A percentile compares a stretch with the other conserved stretches of the same genome.
Conservation (phyloP, 768 basidiomycete genomes). For the Pleurotus cornucopiae region DNA sequence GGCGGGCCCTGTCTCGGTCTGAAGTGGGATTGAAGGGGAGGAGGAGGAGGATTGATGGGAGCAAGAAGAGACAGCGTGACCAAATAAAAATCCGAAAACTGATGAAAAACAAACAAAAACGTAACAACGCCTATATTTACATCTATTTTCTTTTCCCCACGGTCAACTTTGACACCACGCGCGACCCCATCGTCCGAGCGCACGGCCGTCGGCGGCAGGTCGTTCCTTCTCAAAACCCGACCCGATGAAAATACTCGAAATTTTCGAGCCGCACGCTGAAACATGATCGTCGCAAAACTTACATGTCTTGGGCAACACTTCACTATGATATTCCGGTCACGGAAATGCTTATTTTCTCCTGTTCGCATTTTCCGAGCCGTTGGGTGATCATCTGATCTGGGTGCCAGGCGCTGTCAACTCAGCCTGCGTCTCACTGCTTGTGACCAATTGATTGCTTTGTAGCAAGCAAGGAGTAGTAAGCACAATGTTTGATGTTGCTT, state of each 20-base stretch:
- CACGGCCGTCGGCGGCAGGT: no score
- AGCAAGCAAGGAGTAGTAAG: no score
- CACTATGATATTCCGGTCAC: no score
- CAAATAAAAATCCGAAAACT: slow-evolving; percentile 8
- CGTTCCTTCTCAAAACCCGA: no score
- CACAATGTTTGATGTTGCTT: no score
- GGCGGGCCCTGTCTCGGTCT: background rate
- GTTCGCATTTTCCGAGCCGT: no score
- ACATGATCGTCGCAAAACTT: background rate
- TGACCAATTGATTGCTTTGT: no score
- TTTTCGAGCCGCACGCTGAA: background rate
- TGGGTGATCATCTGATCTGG: no score
- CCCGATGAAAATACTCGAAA: background rate
- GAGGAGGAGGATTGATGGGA: slow-evolving; percentile 5
- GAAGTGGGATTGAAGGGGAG: background rate
- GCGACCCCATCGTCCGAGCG: background rate
- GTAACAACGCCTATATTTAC: slow-evolving; percentile 3
- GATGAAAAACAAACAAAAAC: slow-evolving; percentile 10
- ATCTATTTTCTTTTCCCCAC: background rate
- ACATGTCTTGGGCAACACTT: no score
- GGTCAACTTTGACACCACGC: slow-evolving; percentile 1
- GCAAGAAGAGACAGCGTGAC: slow-evolving; percentile 6
- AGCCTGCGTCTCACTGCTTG: no score
- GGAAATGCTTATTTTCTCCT: no score
- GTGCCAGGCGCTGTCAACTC: no score